Conservation (phyloP, 345 rosid species). For the Conringia planisiliqua region DNA sequence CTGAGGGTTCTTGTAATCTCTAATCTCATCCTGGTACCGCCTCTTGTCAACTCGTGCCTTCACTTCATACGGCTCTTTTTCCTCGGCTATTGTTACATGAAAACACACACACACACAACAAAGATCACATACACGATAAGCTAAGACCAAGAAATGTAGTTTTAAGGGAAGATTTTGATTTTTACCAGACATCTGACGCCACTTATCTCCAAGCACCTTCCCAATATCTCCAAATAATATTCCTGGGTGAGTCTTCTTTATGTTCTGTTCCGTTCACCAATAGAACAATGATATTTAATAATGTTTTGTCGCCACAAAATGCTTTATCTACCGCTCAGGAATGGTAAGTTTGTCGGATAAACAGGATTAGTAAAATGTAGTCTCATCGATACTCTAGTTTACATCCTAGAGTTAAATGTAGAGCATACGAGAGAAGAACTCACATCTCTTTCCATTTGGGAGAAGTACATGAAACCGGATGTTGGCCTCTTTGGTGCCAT, state of each 20-base stretch:
- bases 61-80: constrained; percentile 75
- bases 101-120: background rate
- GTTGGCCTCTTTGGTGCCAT: constrained; percentile 87
- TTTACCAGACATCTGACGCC: constrained; percentile 78
- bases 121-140: background rate
- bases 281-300: background rate
- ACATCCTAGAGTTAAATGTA: background rate
- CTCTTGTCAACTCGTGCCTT: constrained; percentile 73
- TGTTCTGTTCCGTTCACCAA: constrained; percentile 48
- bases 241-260: constrained; percentile 76
- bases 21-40: constrained; percentile 65
- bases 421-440: constrained; percentile 16
- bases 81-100: constrained; percentile 47
- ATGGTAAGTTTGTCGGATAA: background rate
- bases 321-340: background rate
- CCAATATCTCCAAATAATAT: constrained; percentile 58
- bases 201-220: constrained; percentile 69
- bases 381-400: background rate
- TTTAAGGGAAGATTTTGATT: background rate
- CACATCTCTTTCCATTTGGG: constrained; percentile 88
- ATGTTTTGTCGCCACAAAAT: background rate
- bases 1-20: constrained; percentile 71
- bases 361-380: background rate
- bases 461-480: constrained; percentile 71
- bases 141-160: background rate